Conservation (phyloP, 345 rosid species). For the Brassica juncea region DNA sequence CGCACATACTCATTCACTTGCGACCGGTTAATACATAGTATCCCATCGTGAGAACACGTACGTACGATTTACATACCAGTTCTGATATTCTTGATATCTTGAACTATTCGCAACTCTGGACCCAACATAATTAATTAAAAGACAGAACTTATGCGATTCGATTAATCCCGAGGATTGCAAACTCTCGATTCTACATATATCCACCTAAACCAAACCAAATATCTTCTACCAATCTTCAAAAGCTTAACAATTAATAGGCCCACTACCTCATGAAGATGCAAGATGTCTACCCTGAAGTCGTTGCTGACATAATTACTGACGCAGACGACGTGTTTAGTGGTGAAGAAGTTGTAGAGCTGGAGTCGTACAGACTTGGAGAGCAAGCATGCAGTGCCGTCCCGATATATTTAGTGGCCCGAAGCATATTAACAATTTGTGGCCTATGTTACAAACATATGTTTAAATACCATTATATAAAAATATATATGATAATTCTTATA, state of each 20-base stretch:
- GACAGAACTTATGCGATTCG: neutral
- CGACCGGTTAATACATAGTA: neutral
- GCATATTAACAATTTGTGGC: neutral
- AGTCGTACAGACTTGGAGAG: no score
- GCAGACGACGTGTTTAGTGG: no score
- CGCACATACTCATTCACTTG: neutral
- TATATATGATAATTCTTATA: neutral
- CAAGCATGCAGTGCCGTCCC: neutral
- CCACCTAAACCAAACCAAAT: neutral
- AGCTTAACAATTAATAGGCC: neutral
- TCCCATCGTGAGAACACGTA: neutral
- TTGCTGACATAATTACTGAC: no score
- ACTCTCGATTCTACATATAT: neutral
- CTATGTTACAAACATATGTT: neutral
- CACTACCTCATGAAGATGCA: no score
- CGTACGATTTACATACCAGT: neutral
- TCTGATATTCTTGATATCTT: neutral
- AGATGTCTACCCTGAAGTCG: no score
- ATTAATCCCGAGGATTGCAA: neutral
- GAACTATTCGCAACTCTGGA: neutral
- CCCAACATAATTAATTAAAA: neutral
- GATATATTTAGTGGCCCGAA: neutral
- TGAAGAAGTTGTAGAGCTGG: no score
- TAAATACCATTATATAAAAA: no score
- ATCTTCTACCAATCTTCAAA: neutral